These are phyloP conservation scores for Myochromella boudieri DNA, from an alignment of 768 basidiomycete species.

Conservation along the genomic window DNA sequence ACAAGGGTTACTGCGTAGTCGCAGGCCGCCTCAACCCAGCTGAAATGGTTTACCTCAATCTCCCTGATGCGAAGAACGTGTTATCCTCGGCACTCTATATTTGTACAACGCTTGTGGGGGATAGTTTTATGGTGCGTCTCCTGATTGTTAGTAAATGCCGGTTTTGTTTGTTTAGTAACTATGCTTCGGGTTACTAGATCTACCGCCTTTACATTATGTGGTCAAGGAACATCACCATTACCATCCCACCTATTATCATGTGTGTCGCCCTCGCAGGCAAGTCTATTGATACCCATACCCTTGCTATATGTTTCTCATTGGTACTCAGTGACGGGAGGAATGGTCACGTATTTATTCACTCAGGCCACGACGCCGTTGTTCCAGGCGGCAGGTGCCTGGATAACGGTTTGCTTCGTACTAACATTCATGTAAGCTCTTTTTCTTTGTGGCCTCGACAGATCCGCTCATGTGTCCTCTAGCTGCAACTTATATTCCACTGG, in stretches of 20 bases:
- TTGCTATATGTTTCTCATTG: neutral
- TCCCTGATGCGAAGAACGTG: conserved; percentile 8
- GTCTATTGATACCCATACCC: neutral
- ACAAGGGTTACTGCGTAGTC: conserved; percentile 7
- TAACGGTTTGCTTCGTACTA: conserved; percentile 18
- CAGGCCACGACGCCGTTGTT: conserved; percentile 18
- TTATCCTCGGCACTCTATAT: conserved; percentile 11
- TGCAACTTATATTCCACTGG: conserved; percentile 20
- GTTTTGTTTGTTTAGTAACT: neutral
- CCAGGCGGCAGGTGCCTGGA: conserved; percentile 21
- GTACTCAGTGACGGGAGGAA: conserved; percentile 10
- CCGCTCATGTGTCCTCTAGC: conserved; percentile 3
- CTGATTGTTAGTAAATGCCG: neutral
- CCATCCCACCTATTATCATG: conserved; percentile 9
- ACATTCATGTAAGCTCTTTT: conserved; percentile 19
- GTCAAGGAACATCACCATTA: conserved; percentile 9
- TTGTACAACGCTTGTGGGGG: conserved; percentile 8
- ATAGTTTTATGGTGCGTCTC: conserved; percentile 13
- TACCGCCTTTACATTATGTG: conserved; percentile 14
- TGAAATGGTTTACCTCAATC: conserved; percentile 10
- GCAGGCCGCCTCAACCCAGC: conserved; percentile 7
- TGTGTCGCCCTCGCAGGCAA: conserved; percentile 4
- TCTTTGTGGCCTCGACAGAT: neutral
- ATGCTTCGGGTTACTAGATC: conserved; percentile 3
- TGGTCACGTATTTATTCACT: conserved; percentile 18